Conservation (phyloP, 2,329 filamentous ascomycete genomes). For the Calonectria honghensis region DNA sequence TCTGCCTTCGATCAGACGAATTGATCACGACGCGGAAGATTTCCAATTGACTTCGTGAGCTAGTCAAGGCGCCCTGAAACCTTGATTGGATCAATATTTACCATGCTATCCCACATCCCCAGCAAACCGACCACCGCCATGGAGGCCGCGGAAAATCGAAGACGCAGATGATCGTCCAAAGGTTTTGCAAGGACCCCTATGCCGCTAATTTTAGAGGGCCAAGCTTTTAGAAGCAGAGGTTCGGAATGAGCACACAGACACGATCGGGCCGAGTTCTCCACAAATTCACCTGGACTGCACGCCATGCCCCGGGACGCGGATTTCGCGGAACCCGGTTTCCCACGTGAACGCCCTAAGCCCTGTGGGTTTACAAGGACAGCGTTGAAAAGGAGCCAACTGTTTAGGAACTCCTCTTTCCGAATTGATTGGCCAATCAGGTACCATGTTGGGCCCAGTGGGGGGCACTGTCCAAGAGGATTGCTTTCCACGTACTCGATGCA, state of each 20-base stretch:
- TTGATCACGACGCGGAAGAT: not conserved
- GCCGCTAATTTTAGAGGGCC: slow-evolving; percentile 22
- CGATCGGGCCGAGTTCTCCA: slow-evolving; percentile 15
- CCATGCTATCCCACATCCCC: not conserved
- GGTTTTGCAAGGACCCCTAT: not conserved
- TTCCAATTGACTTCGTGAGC: not conserved
- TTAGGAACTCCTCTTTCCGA: not conserved
- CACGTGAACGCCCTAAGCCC: slow-evolving; percentile 13
- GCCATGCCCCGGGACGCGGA: slow-evolving; percentile 4
- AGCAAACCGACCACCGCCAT: not conserved
- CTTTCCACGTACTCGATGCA: not conserved
- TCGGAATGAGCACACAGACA: not conserved
- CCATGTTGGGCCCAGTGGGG: not conserved
- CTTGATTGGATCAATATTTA: not conserved
- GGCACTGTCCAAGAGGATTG: not conserved
- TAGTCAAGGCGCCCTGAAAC: not conserved
- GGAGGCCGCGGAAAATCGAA: not conserved
- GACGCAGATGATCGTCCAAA: not conserved
- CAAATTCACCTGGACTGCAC: slow-evolving; percentile 1
- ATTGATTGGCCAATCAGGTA: not conserved
- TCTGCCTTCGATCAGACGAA: not conserved
- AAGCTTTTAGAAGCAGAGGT: not conserved
- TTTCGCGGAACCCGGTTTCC: slow-evolving; percentile 12
- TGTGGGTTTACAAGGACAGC: not conserved
- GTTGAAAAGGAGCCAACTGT: not conserved